phyloP scores from a whole-genome alignment of 495 filamentous ascomycete genomes.

The Lichenothelia convexa region DNA sequence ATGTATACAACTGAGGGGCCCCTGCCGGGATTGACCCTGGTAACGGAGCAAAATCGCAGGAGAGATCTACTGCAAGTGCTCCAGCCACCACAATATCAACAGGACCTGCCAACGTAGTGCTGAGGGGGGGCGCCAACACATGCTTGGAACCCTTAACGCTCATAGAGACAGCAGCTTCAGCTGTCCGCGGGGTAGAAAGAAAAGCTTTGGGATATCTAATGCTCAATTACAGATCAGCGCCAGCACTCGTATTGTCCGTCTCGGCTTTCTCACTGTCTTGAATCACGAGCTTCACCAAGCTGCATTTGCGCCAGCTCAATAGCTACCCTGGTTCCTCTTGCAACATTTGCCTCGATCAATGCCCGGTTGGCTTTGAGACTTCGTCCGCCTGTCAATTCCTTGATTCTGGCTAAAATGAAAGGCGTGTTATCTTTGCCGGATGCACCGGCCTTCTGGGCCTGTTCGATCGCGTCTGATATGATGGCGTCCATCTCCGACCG shows the following conservation, averaged over 20 bases:
- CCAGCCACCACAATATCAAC: constrained; percentile 68
- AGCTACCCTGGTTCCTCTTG: constrained; percentile 60
- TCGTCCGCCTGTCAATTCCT: constrained; percentile 53
- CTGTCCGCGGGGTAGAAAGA: too few relatives aligned
- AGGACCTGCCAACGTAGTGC: too few relatives aligned
- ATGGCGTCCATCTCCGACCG: constrained; percentile 51
- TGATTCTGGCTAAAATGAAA: constrained; percentile 66
- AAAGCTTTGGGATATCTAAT: too few relatives aligned
- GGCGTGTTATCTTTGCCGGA: constrained; percentile 72
- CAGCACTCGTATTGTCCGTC: too few relatives aligned
- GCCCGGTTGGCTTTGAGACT: constrained; percentile 60
- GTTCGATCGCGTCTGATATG: constrained; percentile 53
- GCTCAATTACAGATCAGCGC: too few relatives aligned
- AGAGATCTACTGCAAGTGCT: constrained; percentile 71
- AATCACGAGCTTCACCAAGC: too few relatives aligned
- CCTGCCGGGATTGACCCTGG: constrained; percentile 12
- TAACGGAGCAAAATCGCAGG: constrained; percentile 53
- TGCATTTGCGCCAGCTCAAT: constrained; percentile 52
- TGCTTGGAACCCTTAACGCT: too few relatives aligned
- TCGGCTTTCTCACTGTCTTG: too few relatives aligned
- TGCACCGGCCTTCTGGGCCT: constrained; percentile 50
- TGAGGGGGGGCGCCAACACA: too few relatives aligned
- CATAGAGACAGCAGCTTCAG: too few relatives aligned
- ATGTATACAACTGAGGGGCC: constrained; percentile 52
- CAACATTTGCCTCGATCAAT: constrained; percentile 64